Percentiles rank a stretch among this genome's conserved stretches.
These are phyloP conservation scores for Sporothrix dimorphospora DNA, from an alignment of 2,329 filamentous ascomycete genomes.

Conservation along the genomic window DNA sequence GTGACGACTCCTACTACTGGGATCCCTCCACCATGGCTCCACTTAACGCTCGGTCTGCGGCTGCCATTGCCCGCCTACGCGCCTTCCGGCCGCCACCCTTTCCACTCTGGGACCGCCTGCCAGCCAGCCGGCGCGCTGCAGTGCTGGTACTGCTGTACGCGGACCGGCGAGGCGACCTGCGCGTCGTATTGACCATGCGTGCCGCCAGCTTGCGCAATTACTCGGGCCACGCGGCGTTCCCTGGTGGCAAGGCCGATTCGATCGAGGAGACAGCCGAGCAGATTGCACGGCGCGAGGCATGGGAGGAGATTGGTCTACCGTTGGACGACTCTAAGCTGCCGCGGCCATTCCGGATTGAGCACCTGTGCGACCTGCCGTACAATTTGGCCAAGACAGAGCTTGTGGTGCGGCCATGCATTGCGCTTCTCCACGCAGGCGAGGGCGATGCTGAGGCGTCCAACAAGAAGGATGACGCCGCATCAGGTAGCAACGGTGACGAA, in stretches of 20 bases:
- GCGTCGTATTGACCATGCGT: slow-evolving; percentile 70
- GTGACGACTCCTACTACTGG: slow-evolving; percentile 57
- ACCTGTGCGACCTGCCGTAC: slow-evolving; percentile 81
- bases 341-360: slow-evolving; percentile 79
- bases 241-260: slow-evolving; percentile 72
- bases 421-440: slow-evolving; percentile 64
- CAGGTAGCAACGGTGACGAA: slow-evolving; percentile 32
- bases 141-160: slow-evolving; percentile 88
- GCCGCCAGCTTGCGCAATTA: slow-evolving; percentile 66
- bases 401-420: slow-evolving; percentile 75
- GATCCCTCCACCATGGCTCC: slow-evolving; percentile 61
- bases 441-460: not conserved
- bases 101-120: slow-evolving; percentile 63
- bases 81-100: slow-evolving; percentile 64
- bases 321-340: slow-evolving; percentile 70
- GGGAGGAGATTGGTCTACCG: slow-evolving; percentile 90
- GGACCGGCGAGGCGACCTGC: slow-evolving; percentile 77
- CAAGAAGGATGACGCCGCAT: not conserved
- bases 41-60: slow-evolving; percentile 57
- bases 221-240: slow-evolving; percentile 86
- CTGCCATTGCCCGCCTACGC: slow-evolving; percentile 62
- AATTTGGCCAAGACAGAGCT: slow-evolving; percentile 74
- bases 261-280: slow-evolving; percentile 68
- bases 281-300: slow-evolving; percentile 86
- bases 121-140: slow-evolving; percentile 72